phyloP scores from a whole-genome alignment of 2,329 filamentous ascomycete species.

The Colletotrichum musae region DNA sequence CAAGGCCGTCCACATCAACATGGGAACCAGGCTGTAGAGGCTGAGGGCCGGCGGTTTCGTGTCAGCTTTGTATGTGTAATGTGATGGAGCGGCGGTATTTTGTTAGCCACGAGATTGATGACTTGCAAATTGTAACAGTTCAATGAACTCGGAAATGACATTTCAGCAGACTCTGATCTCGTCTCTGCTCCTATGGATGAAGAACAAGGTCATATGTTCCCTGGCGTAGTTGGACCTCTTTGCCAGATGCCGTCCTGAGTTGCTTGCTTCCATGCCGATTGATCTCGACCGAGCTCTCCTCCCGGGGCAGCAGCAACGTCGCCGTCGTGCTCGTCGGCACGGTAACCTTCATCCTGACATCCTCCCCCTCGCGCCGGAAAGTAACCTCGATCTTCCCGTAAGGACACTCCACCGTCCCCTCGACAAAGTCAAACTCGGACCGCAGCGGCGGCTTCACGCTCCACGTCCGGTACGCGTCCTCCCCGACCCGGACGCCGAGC shows the following conservation, averaged over 20 bases:
- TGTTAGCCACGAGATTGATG: too few species aligned
- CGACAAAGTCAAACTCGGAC: constrained; percentile 56
- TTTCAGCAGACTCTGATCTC: too few species aligned
- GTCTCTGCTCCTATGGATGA: background rate
- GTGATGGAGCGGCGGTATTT: too few species aligned
- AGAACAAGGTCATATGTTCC: constrained; percentile 42
- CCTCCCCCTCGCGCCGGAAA: constrained; percentile 42
- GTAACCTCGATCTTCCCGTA: constrained; percentile 52
- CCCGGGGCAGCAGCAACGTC: constrained; percentile 42
- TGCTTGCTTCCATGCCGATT: constrained; percentile 27
- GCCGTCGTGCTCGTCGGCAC: constrained; percentile 44
- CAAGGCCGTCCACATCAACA: constrained; percentile 62
- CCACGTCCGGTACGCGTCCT: constrained; percentile 57
- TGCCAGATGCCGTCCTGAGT: constrained; percentile 21
- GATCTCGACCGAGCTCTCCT: constrained; percentile 41
- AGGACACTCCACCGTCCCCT: constrained; percentile 55
- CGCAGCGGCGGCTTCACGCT: constrained; percentile 55
- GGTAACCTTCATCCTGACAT: constrained; percentile 39
- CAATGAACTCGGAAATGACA: too few species aligned
- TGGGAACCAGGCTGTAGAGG: constrained; percentile 43
- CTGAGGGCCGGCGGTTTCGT: background rate
- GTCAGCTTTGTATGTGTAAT: too few species aligned
- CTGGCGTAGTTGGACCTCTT: constrained; percentile 40
- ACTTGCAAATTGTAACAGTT: too few species aligned
- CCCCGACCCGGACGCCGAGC: constrained; percentile 54